Conservation (phyloP, 352 stramenopile species). For the Nothophytophthora sp. region DNA sequence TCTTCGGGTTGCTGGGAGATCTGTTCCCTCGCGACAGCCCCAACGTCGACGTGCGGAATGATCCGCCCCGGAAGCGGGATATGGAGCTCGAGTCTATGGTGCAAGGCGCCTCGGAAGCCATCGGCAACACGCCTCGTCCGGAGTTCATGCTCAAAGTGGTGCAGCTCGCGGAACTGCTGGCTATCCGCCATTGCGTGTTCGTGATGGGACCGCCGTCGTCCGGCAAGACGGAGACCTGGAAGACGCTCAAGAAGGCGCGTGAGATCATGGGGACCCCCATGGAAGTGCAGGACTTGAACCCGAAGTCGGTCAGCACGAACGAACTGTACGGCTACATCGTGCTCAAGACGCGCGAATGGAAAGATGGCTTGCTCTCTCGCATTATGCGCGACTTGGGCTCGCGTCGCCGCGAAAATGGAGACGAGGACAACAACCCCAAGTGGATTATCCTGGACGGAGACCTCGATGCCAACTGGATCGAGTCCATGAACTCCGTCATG, state of each 20-base stretch:
- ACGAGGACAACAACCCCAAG: constrained; percentile 93
- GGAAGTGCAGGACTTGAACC: constrained; percentile 94
- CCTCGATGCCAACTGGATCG: constrained; percentile 98
- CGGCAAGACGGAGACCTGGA: constrained; percentile 96
- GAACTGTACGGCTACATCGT: constrained; percentile 97
- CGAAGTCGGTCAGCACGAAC: constrained; percentile 96
- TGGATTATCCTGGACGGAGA: constrained; percentile 98
- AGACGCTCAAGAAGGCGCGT: constrained; percentile 90
- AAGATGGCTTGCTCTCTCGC: constrained; percentile 94
- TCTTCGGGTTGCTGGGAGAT: constrained; percentile 94
- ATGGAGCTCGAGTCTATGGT: constrained; percentile 92
- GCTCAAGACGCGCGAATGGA: constrained; percentile 95
- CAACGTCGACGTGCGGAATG: constrained; percentile 88
- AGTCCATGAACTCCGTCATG: constrained; percentile 98
- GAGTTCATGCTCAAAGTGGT: constrained; percentile 95
- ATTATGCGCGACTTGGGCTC: constrained; percentile 96
- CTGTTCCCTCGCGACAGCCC: constrained; percentile 91
- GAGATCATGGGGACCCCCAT: constrained; percentile 88
- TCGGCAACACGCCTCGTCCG: constrained; percentile 77
- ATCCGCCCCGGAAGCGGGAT: constrained; percentile 92
- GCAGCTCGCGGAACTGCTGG: constrained; percentile 94
- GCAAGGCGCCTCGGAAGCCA: constrained; percentile 75
- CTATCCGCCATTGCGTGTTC: constrained; percentile 97
- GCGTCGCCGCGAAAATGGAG: constrained; percentile 85
- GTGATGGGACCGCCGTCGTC: constrained; percentile 94